Evolutionary conservation across 1,284 basidiomycete genomes (phyloP).

Genomic region (Leccinum variabile): DNA sequence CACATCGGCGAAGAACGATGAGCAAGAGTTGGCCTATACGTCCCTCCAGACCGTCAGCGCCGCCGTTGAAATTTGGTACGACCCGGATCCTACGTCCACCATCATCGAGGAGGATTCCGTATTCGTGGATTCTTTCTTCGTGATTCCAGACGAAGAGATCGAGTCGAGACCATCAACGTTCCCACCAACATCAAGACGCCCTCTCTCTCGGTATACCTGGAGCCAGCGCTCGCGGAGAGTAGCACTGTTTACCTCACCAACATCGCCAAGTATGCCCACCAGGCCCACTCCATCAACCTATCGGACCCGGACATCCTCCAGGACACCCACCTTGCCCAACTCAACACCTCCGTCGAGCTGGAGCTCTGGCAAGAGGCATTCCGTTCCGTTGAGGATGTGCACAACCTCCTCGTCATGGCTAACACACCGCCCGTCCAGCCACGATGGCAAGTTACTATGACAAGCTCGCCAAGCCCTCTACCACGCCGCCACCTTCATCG

Average conservation of each 20-base stretch:
- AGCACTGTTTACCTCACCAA: slow-evolving; percentile 10
- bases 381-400: no score
- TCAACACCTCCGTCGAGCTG: no score
- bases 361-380: no score
- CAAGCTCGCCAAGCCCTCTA: no score
- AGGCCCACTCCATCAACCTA: no score
- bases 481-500: no score
- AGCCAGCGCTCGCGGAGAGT: slow-evolving; percentile 67
- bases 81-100: slow-evolving; percentile 89
- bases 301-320: no score
- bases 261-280: no score
- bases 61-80: slow-evolving; percentile 98
- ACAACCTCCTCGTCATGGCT: no score
- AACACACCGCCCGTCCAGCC: no score
- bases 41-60: slow-evolving; percentile 94
- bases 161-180: slow-evolving; percentile 99
- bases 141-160: slow-evolving; percentile 97
- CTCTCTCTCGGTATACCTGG: slow-evolving; percentile 88
- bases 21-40: slow-evolving; percentile 90
- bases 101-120: slow-evolving; percentile 95
- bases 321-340: no score
- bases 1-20: slow-evolving; percentile 79
- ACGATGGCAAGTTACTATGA: no score
- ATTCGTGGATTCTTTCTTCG: slow-evolving; percentile 99
- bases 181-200: slow-evolving; percentile 99